Percentiles rank a stretch among this genome's conserved stretches.
These are phyloP conservation scores for Yamadazyma oceani DNA, from an alignment of 1,139 yeast genomes.

Conservation along the genomic window DNA sequence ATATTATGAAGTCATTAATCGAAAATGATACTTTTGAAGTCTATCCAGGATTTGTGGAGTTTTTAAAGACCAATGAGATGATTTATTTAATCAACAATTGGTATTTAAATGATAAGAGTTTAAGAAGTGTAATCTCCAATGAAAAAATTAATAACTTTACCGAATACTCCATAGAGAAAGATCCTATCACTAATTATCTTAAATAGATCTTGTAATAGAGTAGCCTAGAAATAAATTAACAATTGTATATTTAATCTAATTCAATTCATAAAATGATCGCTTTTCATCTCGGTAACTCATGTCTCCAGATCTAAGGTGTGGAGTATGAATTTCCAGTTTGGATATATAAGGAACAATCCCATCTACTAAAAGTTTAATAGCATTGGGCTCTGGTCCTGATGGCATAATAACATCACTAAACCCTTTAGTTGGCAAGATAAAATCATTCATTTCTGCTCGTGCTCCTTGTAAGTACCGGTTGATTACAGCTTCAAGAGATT, in stretches of 20 bases:
- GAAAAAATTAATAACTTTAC: conserved; percentile 37
- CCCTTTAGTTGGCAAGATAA: conserved; percentile 73
- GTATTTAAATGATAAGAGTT: conserved; percentile 62
- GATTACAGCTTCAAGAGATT: conserved; percentile 45
- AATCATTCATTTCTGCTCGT: conserved; percentile 76
- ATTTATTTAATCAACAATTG: conserved; percentile 60
- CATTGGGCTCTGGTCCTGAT: conserved; percentile 63
- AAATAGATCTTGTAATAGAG: conserved; percentile 4
- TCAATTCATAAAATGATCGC: conserved; percentile 51
- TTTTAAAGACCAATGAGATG: conserved; percentile 51
- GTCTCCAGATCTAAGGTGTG: conserved; percentile 22
- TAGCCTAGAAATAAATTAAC: too few species aligned
- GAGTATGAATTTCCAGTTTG: conserved; percentile 19
- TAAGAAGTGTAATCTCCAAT: conserved; percentile 52
- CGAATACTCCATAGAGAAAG: conserved; percentile 42
- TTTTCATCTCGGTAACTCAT: conserved; percentile 38
- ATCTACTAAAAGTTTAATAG: conserved; percentile 70
- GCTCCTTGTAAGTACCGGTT: conserved; percentile 62
- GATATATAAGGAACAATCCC: conserved; percentile 51
- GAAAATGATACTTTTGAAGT: conserved; percentile 60
- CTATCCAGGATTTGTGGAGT: conserved; percentile 44
- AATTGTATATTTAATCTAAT: conserved; percentile 14
- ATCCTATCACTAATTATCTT: conserved; percentile 41
- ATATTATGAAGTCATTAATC: conserved; percentile 63
- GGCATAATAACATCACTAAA: conserved; percentile 84